phyloP scores from a whole-genome alignment of 306 rosid species.

The Lathyrus sativus region DNA sequence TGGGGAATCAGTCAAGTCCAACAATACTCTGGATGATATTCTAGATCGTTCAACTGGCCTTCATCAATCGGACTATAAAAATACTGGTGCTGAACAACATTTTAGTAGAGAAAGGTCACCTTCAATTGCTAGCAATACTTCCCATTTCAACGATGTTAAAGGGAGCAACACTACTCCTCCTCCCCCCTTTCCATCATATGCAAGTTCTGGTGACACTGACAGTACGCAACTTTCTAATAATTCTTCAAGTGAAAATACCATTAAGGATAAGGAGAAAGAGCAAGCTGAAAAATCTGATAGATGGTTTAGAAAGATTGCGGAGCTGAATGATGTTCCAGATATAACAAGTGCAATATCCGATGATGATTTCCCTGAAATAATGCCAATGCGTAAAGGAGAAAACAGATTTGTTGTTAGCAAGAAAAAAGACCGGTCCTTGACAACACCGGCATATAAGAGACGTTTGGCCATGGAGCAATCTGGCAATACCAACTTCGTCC shows the following conservation, averaged over 20 bases:
- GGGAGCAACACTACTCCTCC: constrained; percentile 47
- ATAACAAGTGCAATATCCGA: constrained; percentile 61
- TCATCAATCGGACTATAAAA: constrained; percentile 43
- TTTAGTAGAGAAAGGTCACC: constrained; percentile 30
- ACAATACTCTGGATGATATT: constrained; percentile 47
- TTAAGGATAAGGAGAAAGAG: constrained; percentile 49
- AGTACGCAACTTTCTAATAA: constrained; percentile 35
- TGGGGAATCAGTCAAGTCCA: constrained; percentile 32
- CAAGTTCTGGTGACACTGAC: constrained; percentile 36
- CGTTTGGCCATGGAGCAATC: constrained; percentile 74
- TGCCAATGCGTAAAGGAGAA: constrained; percentile 97
- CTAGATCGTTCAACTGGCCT: constrained; percentile 34
- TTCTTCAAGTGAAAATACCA: constrained; percentile 40
- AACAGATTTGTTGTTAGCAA: constrained; percentile 82
- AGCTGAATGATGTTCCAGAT: constrained; percentile 76
- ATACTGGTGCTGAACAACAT: constrained; percentile 36
- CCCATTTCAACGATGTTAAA: constrained; percentile 36
- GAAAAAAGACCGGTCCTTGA: constrained; percentile 87
- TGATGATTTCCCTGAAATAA: constrained; percentile 89
- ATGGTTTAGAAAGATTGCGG: constrained; percentile 85
- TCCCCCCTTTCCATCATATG: constrained; percentile 59
- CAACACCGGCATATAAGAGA: constrained; percentile 85
- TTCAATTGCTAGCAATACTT: constrained; percentile 37
- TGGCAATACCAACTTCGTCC: constrained; percentile 66
- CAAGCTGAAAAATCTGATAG: constrained; percentile 84